These are phyloP conservation scores for Candida ponderosae DNA, from an alignment of 805 yeast species.

Conservation along the genomic window DNA sequence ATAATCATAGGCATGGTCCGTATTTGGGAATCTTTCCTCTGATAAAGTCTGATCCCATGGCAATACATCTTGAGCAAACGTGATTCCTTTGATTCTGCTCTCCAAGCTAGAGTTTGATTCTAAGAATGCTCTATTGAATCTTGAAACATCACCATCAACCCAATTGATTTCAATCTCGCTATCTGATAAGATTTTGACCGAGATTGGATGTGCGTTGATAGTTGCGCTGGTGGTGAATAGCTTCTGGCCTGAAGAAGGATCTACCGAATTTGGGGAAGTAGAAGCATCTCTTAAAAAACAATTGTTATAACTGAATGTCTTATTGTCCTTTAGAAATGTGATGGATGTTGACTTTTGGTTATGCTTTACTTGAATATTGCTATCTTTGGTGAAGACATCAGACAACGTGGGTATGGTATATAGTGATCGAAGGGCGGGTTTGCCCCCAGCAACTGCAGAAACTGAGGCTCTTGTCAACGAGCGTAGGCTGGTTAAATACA, in stretches of 20 bases:
- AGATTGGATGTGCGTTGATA: constrained; percentile 24
- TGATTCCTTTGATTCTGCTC: constrained; percentile 22
- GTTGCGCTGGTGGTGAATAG: constrained; percentile 52
- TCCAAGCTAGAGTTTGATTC: constrained; percentile 30
- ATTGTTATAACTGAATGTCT: constrained; percentile 25
- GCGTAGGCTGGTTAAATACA: no score
- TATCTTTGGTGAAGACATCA: no score
- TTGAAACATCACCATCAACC: constrained; percentile 36
- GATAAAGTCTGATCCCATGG: constrained; percentile 30
- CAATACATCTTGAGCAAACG: constrained; percentile 32
- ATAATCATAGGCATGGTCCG: constrained; percentile 21
- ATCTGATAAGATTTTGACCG: constrained; percentile 25
- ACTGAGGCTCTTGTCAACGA: no score
- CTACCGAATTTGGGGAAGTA: constrained; percentile 37
- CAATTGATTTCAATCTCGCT: constrained; percentile 36
- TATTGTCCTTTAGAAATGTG: neutral
- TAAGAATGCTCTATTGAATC: constrained; percentile 40
- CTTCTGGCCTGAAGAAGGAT: constrained; percentile 51
- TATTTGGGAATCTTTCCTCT: constrained; percentile 11
- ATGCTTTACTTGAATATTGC: neutral
- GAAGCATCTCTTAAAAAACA: constrained; percentile 65
- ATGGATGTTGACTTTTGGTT: neutral
- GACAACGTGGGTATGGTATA: no score
- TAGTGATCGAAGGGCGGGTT: no score
- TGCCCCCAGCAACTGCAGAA: no score